phyloP scores from a whole-genome alignment of 352 stramenopile species.

The Globisporangium echinulatum region DNA sequence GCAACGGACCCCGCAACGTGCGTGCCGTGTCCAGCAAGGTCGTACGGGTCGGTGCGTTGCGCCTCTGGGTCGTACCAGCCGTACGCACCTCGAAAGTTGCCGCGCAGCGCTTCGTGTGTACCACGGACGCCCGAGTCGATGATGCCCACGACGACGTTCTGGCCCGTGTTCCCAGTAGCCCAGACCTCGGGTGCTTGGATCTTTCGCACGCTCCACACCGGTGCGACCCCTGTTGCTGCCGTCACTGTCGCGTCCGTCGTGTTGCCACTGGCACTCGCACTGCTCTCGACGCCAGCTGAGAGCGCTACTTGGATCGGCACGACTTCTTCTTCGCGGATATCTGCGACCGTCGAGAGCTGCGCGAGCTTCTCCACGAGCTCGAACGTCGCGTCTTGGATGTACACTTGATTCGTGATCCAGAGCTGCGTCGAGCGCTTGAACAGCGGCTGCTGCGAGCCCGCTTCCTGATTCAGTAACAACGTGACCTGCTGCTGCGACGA shows the following conservation, averaged over 20 bases:
- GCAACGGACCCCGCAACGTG: conserved; percentile 15
- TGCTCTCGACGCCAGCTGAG: background rate
- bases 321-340: conserved; percentile 12
- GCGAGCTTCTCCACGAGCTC: conserved; percentile 19
- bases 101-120: conserved; percentile 11
- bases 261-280: background rate
- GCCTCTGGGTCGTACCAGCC: conserved; percentile 12
- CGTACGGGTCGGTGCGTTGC: conserved; percentile 7
- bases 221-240: background rate
- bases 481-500: conserved; percentile 9
- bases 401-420: conserved; percentile 24
- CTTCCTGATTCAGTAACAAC: conserved; percentile 4
- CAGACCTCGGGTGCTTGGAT: conserved; percentile 42
- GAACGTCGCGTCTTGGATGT: conserved; percentile 14
- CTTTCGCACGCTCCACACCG: conserved; percentile 41
- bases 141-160: conserved; percentile 17
- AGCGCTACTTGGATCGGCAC: background rate
- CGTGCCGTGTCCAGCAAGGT: conserved; percentile 12
- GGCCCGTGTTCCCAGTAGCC: conserved; percentile 30
- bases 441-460: background rate
- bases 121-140: conserved; percentile 23
- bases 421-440: conserved; percentile 7
- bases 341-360: conserved; percentile 7
- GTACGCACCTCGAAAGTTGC: conserved; percentile 17
- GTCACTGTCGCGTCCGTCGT: conserved; percentile 22